Evolutionary conservation across 306 rosid species (phyloP), one percentile per base, ranked within the genome.

Genomic region (Sophora flavescens): DNA sequence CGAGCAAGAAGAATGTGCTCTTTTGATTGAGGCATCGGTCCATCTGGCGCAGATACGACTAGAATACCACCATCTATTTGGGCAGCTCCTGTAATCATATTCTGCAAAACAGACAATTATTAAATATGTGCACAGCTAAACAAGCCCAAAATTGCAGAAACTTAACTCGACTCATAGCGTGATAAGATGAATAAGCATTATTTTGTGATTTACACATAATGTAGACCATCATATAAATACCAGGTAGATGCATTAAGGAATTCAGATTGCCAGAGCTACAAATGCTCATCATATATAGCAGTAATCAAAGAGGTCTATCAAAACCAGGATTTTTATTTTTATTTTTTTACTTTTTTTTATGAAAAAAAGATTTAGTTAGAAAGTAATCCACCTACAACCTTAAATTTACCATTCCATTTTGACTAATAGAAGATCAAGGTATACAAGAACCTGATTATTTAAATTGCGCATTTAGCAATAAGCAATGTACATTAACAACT

Each of bases 61-160:
- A 95, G 90, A 39, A 95, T 95, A 41, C 99, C 99, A 4, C 98
- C 99, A 87, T 95, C 99, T 97, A 95, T 95, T 74, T 95, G 99
- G 35, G 99, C 98, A 64, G 99, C 99, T 84, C 99, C 99, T 50
- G 99, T 95, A 86, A 95, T 95, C 99, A 95, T 95, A 85, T 95
- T 95, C 99, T 95, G 79, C 70, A 81, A 18, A 75, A 32, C 8
- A 78, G 45, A 54, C 38, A 64, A 56, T 41, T 60, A 18, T 69
- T 30, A 72, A 66, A 54, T 6, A 33, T 44, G 47, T 72, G 75
- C 70, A 70, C 32, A 28, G 45, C 26, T 5, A 16, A 53, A 67
- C 5, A 33, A 67, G 22, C 18, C 33, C 33, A 76, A 17, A 60
- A 14, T 6, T 8, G 36, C 13, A 62, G 16, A 38, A 28, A 36